phyloP scores from a whole-genome alignment of 139 green algal genomes.

The Coccomyxa sp. region DNA sequence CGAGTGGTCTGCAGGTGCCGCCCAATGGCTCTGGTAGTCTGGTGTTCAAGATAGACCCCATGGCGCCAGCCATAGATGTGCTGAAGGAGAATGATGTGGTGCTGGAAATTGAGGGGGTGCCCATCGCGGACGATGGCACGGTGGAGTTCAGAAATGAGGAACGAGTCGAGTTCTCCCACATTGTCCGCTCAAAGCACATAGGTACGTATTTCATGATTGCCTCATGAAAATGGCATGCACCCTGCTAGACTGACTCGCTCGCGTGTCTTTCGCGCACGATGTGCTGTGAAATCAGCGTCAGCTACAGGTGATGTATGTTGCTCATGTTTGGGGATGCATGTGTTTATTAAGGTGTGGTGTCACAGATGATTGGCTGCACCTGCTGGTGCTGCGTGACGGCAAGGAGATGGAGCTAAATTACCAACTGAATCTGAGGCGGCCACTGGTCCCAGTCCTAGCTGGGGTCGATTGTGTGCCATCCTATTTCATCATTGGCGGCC shows the following conservation, averaged over 20 bases:
- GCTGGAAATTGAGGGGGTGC: slow-evolving; percentile 40
- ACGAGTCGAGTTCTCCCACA: slow-evolving; percentile 49
- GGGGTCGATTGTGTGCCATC: slow-evolving; percentile 61
- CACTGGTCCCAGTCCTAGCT: slow-evolving; percentile 64
- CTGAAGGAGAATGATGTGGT: slow-evolving; percentile 60
- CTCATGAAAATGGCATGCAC: background rate
- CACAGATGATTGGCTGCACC: slow-evolving; percentile 37
- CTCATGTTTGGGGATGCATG: too few species aligned
- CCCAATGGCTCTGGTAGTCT: slow-evolving; percentile 43
- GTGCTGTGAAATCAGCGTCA: too few species aligned
- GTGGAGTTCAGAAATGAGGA: slow-evolving; percentile 61
- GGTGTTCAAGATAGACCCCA: slow-evolving; percentile 63
- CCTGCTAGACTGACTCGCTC: too few species aligned
- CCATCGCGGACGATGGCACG: slow-evolving; percentile 62
- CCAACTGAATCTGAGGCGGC: slow-evolving; percentile 39
- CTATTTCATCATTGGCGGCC: slow-evolving; percentile 65
- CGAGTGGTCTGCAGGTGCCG: slow-evolving; percentile 31
- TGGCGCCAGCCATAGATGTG: slow-evolving; percentile 32
- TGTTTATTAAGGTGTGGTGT: background rate
- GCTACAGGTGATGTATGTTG: too few species aligned
- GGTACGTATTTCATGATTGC: slow-evolving; percentile 6
- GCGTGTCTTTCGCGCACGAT: too few species aligned
- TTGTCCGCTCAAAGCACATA: slow-evolving; percentile 56
- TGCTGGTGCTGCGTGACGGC: slow-evolving; percentile 47
- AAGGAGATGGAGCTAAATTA: slow-evolving; percentile 45